Base-by-base conservation (phyloP, 2,329 filamentous ascomycete genomes). In the Epichloe baconii region DNA sequence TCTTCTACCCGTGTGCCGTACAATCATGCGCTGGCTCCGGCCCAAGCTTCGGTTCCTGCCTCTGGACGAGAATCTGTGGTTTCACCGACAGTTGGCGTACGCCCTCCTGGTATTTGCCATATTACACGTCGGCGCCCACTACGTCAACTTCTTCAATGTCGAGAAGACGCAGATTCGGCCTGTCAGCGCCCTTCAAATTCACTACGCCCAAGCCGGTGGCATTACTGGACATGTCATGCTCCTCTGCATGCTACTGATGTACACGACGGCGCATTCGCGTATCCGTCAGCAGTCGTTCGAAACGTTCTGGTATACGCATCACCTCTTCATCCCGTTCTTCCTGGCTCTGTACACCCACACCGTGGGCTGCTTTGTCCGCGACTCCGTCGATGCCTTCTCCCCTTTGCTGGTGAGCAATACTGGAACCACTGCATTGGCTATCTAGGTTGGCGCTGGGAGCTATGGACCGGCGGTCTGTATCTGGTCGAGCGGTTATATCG, bases 301-400 rank as follows among this genome's bases (percentile, higher is more conserved):
- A 71, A 94, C 91, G 0, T 98, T 98, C 67, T 98, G 93, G 93
- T 98, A 98, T 70, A 95, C 89, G 0, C 93, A 98, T 69, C 93
- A 98, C 62, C 79, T 98, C n/a, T 97, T 97, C 63, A 86, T 98
- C 54, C 91, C 93, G 2, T 98, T 98, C 68, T 71, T 97, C 62
- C 76, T 98, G 44, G 91, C 80, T 44, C 82, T 98, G 59, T 98
- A 97, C 69, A 97, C 91, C 12, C 93, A 98, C 68, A 91, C 93
- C 1, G 88, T 87, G 7, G 90, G 89, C 53, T 98, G 93, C 70
- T 98, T 98, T 71, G 93, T 98, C 40, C 86, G 93, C 58, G 90
- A 96, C 64, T 85, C 82, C 1, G 67, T 74, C 5, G 62, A 79
- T 0, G 79, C 82, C 2, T 77, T 83, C 59, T 96, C 90, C 7